phyloP scores from a whole-genome alignment of 768 basidiomycete genomes.

The Leccinum subgranulosum region DNA sequence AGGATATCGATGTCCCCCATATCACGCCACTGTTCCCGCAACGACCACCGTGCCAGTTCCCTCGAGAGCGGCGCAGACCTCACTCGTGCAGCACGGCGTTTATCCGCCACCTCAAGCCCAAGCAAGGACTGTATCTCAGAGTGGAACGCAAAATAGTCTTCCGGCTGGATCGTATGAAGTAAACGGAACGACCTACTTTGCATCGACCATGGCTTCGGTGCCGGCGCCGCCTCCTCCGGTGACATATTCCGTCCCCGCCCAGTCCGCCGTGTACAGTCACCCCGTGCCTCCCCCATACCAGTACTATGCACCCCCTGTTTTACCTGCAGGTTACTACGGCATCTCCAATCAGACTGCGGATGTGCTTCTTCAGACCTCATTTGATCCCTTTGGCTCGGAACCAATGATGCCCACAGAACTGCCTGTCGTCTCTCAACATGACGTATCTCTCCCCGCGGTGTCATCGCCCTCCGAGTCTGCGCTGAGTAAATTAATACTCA shows the following conservation, averaged over 20 bases:
- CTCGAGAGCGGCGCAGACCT: not conserved
- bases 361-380: slow-evolving; percentile 3
- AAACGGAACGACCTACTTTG: slow-evolving; percentile 31
- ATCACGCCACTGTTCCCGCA: slow-evolving; percentile 29
- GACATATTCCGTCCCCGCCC: slow-evolving; percentile 5
- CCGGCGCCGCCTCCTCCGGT: slow-evolving; percentile 3
- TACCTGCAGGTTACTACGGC: slow-evolving; percentile 2
- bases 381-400: slow-evolving; percentile 23
- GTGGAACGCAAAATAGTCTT: slow-evolving; percentile 3
- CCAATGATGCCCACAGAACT: slow-evolving; percentile 6
- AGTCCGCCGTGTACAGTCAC: slow-evolving; percentile 5
- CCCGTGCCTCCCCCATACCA: slow-evolving; percentile 5
- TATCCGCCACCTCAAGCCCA: not conserved
- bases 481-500: not conserved
- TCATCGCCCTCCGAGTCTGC: not conserved
- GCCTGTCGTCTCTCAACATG: slow-evolving; percentile 9
- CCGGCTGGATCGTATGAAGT: slow-evolving; percentile 21
- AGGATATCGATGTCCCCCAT: slow-evolving; percentile 20
- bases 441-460: not conserved
- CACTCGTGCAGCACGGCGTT: not conserved
- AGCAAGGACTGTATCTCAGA: not conserved
- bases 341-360: not conserved
- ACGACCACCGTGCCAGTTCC: slow-evolving; percentile 5
- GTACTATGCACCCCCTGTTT: slow-evolving; percentile 9
- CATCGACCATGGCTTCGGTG: not conserved